Percentiles rank a stretch among this genome's conserved stretches.
Conservation (phyloP, 495 filamentous ascomycete genomes). For the Penicillium paxilli region DNA sequence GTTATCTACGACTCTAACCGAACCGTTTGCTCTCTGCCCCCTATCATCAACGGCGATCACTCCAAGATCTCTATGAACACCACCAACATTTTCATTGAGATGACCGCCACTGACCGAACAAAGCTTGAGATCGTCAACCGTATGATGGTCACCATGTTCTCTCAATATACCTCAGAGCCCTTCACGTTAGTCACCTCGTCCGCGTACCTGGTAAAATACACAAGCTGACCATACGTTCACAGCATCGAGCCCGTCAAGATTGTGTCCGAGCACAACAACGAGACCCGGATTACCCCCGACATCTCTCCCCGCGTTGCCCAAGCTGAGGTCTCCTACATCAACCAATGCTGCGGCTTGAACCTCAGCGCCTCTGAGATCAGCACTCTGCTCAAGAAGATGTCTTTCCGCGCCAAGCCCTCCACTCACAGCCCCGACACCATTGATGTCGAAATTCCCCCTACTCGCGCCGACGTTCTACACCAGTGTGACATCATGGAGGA, state of each 20-base stretch:
- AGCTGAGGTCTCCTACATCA: conserved; percentile 89
- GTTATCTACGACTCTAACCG: conserved; percentile 89
- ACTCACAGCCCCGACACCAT: conserved; percentile 61
- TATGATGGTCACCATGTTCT: conserved; percentile 97
- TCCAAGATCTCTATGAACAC: conserved; percentile 92
- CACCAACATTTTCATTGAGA: conserved; percentile 92
- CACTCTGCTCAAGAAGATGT: conserved; percentile 81
- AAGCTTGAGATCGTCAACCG: conserved; percentile 96
- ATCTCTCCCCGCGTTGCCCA: conserved; percentile 71
- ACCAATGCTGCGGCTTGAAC: conserved; percentile 81
- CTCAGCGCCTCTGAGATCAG: conserved; percentile 71
- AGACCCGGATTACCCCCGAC: conserved; percentile 77
- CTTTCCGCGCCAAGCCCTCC: conserved; percentile 73
- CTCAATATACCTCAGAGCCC: conserved; percentile 78
- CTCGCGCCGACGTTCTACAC: conserved; percentile 91
- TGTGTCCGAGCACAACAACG: conserved; percentile 83
- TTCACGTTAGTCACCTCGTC: conserved; percentile 66
- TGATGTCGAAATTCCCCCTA: conserved; percentile 80
- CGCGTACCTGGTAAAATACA: not conserved
- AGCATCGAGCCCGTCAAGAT: conserved; percentile 89
- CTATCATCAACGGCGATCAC: conserved; percentile 96
- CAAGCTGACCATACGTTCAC: not conserved
- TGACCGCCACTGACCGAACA: conserved; percentile 94
- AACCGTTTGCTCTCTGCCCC: conserved; percentile 88
- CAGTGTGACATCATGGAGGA: conserved; percentile 99